Evolutionary conservation across 225 moss, liverwort and hornwort species (phyloP), one percentile per base, ranked within the genome.

Genomic region (Asterella californica): DNA sequence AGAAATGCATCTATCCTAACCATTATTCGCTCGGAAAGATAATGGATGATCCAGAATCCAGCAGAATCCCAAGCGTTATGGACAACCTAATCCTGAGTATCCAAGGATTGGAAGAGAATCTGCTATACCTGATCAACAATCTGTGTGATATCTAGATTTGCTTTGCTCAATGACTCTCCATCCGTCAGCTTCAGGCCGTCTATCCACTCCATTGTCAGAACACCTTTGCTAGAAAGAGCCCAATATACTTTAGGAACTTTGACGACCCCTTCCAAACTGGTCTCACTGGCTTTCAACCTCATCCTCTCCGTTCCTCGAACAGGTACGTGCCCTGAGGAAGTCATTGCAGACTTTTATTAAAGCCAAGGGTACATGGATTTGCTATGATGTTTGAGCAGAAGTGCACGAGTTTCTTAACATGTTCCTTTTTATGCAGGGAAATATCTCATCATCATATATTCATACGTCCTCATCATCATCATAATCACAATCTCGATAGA

Each of bases 151-250:
- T 93, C 86, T 66, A 93, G 86, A 49, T 91, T 88, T 79, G 91
- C 88, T 70, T 79, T 83, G 74, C 63, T 85, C 79, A 91, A 83
- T 65, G 87, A 79, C 30, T 82, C 81, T 79, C 70, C 67, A 80
- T 95, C 91, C 21, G 95, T 93, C 32, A 95, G 89, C 78, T 93
- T 95, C 14, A 91, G 78, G 71, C 95, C 92, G 10, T 92, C 92
- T 78, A 93, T 88, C 95, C 93, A 95, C 80, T 95, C 95, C 93
- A 95, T 95, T n/a, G 91, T 95, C 62, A 95, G 88, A 46, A 95
- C 82, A 61, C 93, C 91, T 85, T 89, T 95, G 53, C 91, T 89
- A 24, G 90, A 74, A 64, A 89, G 85, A 37, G 91, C 80, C 93
- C 95, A 95, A 65, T 89, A 92, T n/a, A 95, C 80, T 84, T 85